These are phyloP conservation scores for Melastoma candidum DNA, from an alignment of 441 rosid species.

Conservation along the genomic window DNA sequence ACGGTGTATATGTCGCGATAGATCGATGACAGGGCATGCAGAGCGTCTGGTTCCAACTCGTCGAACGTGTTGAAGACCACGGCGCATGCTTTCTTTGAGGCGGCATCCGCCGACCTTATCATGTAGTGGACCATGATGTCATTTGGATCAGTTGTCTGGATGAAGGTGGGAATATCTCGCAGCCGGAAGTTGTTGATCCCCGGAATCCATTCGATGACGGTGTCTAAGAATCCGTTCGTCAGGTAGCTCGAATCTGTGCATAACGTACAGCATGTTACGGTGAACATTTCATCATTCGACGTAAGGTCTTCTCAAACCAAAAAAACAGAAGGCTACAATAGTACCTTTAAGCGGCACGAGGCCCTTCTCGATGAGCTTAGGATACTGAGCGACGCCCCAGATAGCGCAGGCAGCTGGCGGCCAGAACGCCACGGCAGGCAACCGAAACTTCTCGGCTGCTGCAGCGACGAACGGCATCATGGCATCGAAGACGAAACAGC, in stretches of 20 bases:
- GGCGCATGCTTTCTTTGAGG: constrained; percentile 2
- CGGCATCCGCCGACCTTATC: neutral
- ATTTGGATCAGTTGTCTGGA: neutral
- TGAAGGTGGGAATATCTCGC: constrained; percentile 3
- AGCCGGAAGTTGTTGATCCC: constrained; percentile 3
- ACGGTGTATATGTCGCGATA: neutral
- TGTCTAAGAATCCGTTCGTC: constrained; percentile 7
- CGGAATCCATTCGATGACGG: constrained; percentile 7
- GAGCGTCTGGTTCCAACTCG: neutral
- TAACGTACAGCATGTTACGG: too few relatives aligned
- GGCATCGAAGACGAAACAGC: too few relatives aligned
- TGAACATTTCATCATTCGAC: too few relatives aligned
- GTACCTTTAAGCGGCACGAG: too few relatives aligned
- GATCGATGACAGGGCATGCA: neutral
- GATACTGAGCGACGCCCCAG: neutral
- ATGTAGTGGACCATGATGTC: neutral
- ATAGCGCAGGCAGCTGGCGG: neutral
- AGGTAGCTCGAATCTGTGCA: neutral
- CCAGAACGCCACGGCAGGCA: constrained; percentile 3
- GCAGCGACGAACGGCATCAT: too few relatives aligned
- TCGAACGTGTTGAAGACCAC: constrained; percentile 3
- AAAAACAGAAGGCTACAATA: too few relatives aligned
- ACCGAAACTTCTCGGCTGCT: neutral
- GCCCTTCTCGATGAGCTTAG: too few relatives aligned
- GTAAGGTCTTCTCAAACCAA: too few relatives aligned